Conservation (phyloP, 1,284 basidiomycete genomes). For the Inonotus obliquus region DNA sequence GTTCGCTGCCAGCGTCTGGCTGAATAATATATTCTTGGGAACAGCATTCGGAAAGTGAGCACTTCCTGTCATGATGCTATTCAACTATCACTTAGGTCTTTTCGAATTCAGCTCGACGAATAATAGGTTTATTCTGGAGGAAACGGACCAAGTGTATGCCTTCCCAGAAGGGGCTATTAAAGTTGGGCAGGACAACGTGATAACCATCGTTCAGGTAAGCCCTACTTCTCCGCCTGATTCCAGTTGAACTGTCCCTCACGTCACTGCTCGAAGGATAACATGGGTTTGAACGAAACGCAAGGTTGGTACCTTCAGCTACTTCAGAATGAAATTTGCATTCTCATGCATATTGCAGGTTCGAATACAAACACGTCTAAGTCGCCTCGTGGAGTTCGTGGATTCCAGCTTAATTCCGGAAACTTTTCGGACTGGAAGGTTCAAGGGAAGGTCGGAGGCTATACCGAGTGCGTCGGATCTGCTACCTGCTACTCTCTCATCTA, state of each 20-base stretch:
- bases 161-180: slow-evolving; percentile 54
- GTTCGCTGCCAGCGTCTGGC: slow-evolving; percentile 75
- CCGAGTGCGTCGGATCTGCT: slow-evolving; percentile 34
- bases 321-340: not conserved
- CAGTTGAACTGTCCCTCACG: not conserved
- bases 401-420: slow-evolving; percentile 52
- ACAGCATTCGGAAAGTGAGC: slow-evolving; percentile 69
- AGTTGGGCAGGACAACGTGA: slow-evolving; percentile 57
- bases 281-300: slow-evolving; percentile 65
- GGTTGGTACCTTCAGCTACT: slow-evolving; percentile 29
- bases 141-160: slow-evolving; percentile 57
- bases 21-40: slow-evolving; percentile 69
- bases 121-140: slow-evolving; percentile 49
- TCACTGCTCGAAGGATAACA: slow-evolving; percentile 55
- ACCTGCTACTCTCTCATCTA: not conserved
- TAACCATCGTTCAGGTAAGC: slow-evolving; percentile 67
- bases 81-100: slow-evolving; percentile 23
- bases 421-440: slow-evolving; percentile 76
- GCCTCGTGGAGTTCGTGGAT: slow-evolving; percentile 76
- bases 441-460: slow-evolving; percentile 77
- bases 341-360: slow-evolving; percentile 16
- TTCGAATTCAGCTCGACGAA: slow-evolving; percentile 47
- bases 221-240: not conserved
- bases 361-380: slow-evolving; percentile 45
- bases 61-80: not conserved